Base-by-base conservation (phyloP, 2,329 filamentous ascomycete species). In the Diaporthe sp. region DNA sequence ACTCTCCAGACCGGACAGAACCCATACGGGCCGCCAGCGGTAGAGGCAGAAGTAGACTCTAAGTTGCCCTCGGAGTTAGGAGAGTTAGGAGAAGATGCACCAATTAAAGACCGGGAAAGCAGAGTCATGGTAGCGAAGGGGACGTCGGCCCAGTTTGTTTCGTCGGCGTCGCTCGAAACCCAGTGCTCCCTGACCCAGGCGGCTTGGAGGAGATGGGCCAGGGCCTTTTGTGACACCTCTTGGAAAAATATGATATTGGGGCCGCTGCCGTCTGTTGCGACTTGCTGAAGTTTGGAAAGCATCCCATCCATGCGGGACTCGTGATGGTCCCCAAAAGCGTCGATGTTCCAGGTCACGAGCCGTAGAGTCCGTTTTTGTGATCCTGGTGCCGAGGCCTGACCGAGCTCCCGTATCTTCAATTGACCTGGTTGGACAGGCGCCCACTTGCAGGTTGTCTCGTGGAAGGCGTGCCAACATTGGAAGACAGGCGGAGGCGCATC, bases 181-280 rank as follows among this genome's bases (percentile, higher is more conserved):
- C 80, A 85, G 53, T 70, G 37, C 6, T 78, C 56, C 61, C 80
- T 79, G 27, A 84, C 69, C 53, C 78, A 78, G 9, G 74, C 53
- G 27, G 80, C 73, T 1, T 71, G 25, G 4, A 84, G 72, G 13
- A 85, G 53, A 53, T 42, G 51, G 0, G 50, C 19, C 3, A 83
- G 73, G 9, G 79, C 79, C 4, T 75, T 19, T 9, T 39, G 73
- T 1, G 79, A 80, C 9, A 83, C 79, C 75, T 84, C 83, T 69
- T 84, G 83, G 10, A 84, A 70, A 56, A 84, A 83, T n/a, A 83
- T 77, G 22, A 84, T 61, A 76, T 83, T 77, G 15, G 78, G 76
- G 0, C 66, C n/a, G 8, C 78, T 76, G 9, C 37, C 32, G 2
- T 75, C 59, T n/a, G 37, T 51, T 9, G 15, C 12, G 10, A 44